Evolutionary conservation across 495 filamentous ascomycete genomes (phyloP).

Genomic region (Neurospora africana): DNA sequence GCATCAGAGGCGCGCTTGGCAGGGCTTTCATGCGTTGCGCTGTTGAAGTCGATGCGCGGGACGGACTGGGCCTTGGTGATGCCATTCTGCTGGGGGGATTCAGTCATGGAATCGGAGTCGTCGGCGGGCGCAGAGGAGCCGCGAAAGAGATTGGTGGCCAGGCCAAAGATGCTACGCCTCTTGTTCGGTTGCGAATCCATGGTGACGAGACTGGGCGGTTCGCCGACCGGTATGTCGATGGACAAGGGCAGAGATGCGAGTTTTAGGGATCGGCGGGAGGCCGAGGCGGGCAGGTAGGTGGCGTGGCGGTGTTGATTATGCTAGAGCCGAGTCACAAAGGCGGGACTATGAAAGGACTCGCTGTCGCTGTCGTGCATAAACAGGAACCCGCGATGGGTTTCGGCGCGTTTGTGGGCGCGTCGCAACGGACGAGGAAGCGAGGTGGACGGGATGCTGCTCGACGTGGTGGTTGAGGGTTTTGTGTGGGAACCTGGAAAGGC

Average conservation of each 20-base stretch:
- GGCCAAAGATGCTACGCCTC: constrained; percentile 22
- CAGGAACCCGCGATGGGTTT: constrained; percentile 3
- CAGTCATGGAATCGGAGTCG: constrained; percentile 4
- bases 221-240: background rate
- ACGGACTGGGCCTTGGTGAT: constrained; percentile 1
- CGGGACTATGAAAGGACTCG: background rate
- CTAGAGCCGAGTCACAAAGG: background rate
- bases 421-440: background rate
- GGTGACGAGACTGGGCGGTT: constrained; percentile 1
- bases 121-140: constrained; percentile 12
- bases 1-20: constrained; percentile 26
- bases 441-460: background rate
- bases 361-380: constrained; percentile 1
- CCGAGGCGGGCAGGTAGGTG: background rate
- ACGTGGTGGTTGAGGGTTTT: constrained; percentile 1
- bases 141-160: constrained; percentile 15
- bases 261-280: background rate
- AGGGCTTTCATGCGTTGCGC: constrained; percentile 24
- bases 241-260: background rate
- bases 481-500: constrained; percentile 2
- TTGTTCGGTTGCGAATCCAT: constrained; percentile 22
- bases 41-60: constrained; percentile 13
- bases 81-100: constrained; percentile 1
- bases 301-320: background rate
- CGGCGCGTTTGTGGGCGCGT: constrained; percentile 3